Conservation (phyloP, 306 rosid genomes). For the Cucurbita pepo region DNA sequence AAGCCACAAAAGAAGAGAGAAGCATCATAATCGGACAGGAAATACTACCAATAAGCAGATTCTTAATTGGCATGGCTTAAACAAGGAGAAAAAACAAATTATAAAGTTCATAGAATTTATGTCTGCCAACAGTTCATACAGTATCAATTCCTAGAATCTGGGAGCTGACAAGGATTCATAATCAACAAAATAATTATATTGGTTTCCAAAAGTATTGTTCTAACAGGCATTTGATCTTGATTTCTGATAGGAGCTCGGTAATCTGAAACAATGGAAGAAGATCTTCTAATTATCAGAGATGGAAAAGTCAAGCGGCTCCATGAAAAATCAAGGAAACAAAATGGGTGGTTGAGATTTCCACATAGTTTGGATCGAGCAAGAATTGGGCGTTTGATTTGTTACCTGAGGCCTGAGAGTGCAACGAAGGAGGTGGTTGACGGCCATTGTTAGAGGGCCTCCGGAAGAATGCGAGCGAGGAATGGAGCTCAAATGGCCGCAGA, state of each 20-base stretch:
- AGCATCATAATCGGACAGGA: not conserved
- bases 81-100: not conserved
- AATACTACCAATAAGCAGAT: not conserved
- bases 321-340: not conserved
- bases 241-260: not conserved
- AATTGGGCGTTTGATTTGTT: not conserved
- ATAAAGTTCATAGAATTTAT: not conserved
- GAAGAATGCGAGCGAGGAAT: not conserved
- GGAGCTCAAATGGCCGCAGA: not conserved
- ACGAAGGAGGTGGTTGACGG: slow-evolving; percentile 21
- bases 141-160: not conserved
- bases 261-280: not conserved
- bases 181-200: not conserved
- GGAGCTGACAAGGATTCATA: not conserved
- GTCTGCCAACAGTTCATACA: not conserved
- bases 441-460: slow-evolving; percentile 9
- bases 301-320: not conserved
- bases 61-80: not conserved
- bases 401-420: slow-evolving; percentile 34
- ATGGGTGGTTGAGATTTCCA: not conserved
- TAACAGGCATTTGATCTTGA: not conserved
- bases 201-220: not conserved
- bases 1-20: not conserved
- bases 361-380: too few relatives aligned
- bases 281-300: not conserved